Evolutionary conservation across 768 basidiomycete species (phyloP), one percentile per base, ranked within the genome.

Genomic region (Pleurotus salmoneostramineus): DNA sequence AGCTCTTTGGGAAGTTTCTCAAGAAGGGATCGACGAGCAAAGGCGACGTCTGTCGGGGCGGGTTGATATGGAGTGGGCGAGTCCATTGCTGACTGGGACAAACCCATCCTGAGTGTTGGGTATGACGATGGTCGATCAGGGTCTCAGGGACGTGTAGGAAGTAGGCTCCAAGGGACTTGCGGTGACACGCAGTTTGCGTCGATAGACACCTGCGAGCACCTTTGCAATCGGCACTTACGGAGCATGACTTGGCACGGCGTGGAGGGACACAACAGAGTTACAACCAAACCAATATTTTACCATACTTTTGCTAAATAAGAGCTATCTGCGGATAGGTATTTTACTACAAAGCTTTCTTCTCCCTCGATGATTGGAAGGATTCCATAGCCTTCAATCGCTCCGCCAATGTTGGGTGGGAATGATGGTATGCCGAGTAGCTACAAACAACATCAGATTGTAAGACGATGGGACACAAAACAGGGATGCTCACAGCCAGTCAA

Each of bases 361-460:
- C 68, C 35, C 74, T 73, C 60, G 76, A 71, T 4, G 69, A 71
- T 64, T 85, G 80, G 76, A 82, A 85, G n/a, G 72, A 68, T 59
- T 96, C 93, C 40, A 97, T 79, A 2, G 84, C 92, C 61, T 83
- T 86, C 65, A 98, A 75, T 6, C 95, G 83, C 74, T 99, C 95
- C 37, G 91, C 89, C 62, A 99, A 71, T 2, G 94, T 97, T 4
- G 96, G 96, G 71, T 99, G 96, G 48, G 91, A 95, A 72, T 98
- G 93, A 70, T 97, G 93, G 64, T 93, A 97, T 17, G 92, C 91
- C 51, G 94, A 97, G 74, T 96, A 97, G 58, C 89, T 91, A 58
- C 33, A 59, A 50, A 15, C 11, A 11, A 36, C 42, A 52, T 45
- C 47, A 62, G 50, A 31, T 21, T 12, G 61, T 58, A 56, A 5